phyloP scores from a whole-genome alignment of 208 protist species.

The Acanthamoeba healyi region DNA sequence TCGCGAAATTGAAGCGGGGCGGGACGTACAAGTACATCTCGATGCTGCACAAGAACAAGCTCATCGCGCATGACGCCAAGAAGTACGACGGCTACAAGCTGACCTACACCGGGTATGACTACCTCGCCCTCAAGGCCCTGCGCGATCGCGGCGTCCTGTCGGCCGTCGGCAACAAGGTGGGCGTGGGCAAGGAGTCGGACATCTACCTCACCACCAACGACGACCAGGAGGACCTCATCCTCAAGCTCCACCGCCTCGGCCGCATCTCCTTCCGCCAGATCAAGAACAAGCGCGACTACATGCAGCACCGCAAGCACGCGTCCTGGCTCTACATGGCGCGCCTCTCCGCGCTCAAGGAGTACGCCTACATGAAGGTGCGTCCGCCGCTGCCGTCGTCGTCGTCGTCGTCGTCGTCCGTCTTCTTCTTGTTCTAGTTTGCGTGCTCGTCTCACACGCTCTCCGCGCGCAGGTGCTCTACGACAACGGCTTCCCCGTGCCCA shows the following conservation, averaged over 20 bases:
- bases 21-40: constrained; percentile 53
- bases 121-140: constrained; percentile 97
- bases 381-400: background rate
- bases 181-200: constrained; percentile 99
- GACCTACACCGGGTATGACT: constrained; percentile 99
- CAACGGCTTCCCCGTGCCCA: constrained; percentile 97
- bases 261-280: constrained; percentile 98
- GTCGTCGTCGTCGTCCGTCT: background rate
- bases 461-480: constrained; percentile 94
- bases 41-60: constrained; percentile 72
- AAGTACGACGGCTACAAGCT: constrained; percentile 98
- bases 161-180: constrained; percentile 96
- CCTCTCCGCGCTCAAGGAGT: constrained; percentile 98
- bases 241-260: constrained; percentile 97
- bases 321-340: constrained; percentile 99
- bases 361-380: constrained; percentile 97
- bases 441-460: background rate
- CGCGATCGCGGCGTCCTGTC: constrained; percentile 93
- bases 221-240: constrained; percentile 88
- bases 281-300: constrained; percentile 98
- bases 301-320: constrained; percentile 92
- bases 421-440: background rate
- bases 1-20: constrained; percentile 95
- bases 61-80: constrained; percentile 91
- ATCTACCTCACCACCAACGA: constrained; percentile 77